Evolutionary conservation across 345 rosid genomes (phyloP).

Genomic region (Linum lewisii): DNA sequence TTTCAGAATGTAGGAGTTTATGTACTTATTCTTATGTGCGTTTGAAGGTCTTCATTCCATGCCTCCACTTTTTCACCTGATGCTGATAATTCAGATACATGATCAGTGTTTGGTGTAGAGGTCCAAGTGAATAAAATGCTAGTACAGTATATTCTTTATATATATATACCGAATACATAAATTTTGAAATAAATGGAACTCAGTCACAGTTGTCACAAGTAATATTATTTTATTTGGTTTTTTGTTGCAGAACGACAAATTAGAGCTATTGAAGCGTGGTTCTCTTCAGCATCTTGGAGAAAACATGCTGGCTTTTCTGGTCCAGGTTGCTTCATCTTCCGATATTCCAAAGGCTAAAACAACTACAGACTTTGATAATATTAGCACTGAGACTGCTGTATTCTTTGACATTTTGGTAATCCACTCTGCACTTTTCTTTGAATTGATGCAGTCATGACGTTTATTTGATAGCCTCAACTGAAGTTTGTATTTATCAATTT

Average conservation of each 20-base stretch:
- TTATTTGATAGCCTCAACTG: slow-evolving; percentile 2
- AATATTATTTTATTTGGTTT: background rate
- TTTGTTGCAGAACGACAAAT: slow-evolving; percentile 72
- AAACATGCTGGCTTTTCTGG: slow-evolving; percentile 87
- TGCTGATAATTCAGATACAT: too few species aligned
- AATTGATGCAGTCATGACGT: slow-evolving; percentile 1
- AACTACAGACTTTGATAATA: slow-evolving; percentile 26
- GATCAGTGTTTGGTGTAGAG: too few species aligned
- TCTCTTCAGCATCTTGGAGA: slow-evolving; percentile 98
- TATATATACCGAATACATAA: too few species aligned
- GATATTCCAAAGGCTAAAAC: slow-evolving; percentile 36
- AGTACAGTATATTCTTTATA: too few species aligned
- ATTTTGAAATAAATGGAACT: background rate
- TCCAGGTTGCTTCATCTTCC: slow-evolving; percentile 53
- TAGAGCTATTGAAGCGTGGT: slow-evolving; percentile 78
- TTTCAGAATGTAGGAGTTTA: too few species aligned
- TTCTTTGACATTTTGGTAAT: slow-evolving; percentile 83
- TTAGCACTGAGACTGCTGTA: slow-evolving; percentile 34
- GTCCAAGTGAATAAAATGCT: too few species aligned
- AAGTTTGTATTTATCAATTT: slow-evolving; percentile 17
- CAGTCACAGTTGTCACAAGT: background rate
- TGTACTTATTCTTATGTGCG: too few species aligned
- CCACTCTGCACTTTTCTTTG: slow-evolving; percentile 10
- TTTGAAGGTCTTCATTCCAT: too few species aligned
- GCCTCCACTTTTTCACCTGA: too few species aligned